These are phyloP conservation scores for Arthrobotrys sinensis DNA, from an alignment of 2,329 filamentous ascomycete species.

Conservation along the genomic window DNA sequence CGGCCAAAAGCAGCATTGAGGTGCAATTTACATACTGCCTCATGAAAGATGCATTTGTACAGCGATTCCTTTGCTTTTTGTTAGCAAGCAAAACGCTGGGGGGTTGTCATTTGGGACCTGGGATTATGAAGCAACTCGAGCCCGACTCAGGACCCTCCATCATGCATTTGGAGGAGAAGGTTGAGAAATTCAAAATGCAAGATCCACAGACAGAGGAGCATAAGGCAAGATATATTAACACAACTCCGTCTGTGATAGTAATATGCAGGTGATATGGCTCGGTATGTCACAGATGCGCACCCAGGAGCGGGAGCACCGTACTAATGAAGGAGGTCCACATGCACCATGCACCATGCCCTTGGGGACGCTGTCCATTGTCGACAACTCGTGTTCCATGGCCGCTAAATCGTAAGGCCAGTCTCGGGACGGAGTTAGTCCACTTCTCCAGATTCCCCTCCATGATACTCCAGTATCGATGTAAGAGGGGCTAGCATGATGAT, in stretches of 20 bases:
- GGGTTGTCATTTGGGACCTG: conserved; percentile 9
- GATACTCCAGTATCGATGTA: conserved; percentile 15
- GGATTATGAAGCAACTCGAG: conserved; percentile 24
- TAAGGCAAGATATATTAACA: conserved; percentile 41
- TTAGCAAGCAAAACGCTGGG: conserved; percentile 24
- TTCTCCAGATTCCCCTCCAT: conserved; percentile 3
- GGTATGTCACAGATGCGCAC: conserved; percentile 55
- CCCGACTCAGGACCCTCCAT: background rate
- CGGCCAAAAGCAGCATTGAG: conserved; percentile 37
- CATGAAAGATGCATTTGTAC: conserved; percentile 22
- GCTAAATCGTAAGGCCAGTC: conserved; percentile 23
- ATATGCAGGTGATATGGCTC: conserved; percentile 59
- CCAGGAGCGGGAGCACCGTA: conserved; percentile 47
- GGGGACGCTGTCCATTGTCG: conserved; percentile 22
- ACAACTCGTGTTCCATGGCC: conserved; percentile 40
- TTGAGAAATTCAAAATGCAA: conserved; percentile 50
- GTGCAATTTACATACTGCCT: conserved; percentile 35
- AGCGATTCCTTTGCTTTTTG: conserved; percentile 25
- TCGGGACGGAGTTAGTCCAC: conserved; percentile 43
- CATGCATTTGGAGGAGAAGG: conserved; percentile 36
- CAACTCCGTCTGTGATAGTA: conserved; percentile 29
- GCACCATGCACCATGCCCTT: conserved; percentile 56
- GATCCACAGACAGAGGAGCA: conserved; percentile 39
- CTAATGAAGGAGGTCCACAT: conserved; percentile 55
- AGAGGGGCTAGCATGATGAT: conserved; percentile 22